Evolutionary conservation across 2,329 filamentous ascomycete genomes (phyloP).

Genomic region (Microsporum ferrugineum): DNA sequence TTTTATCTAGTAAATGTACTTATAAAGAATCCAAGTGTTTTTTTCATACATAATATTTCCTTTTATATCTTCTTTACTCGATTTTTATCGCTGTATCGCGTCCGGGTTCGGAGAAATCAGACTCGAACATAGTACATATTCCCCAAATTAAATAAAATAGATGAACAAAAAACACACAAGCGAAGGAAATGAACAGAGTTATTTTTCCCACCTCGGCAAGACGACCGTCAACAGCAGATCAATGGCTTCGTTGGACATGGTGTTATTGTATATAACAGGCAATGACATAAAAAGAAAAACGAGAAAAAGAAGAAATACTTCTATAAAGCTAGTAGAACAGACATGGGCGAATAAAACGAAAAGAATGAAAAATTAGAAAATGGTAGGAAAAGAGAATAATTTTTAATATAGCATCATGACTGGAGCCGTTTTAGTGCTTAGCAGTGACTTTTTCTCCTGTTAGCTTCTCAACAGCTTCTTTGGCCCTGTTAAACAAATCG

Average conservation of each 20-base stretch:
- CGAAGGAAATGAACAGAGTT: background rate
- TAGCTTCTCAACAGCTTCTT: constrained; percentile 54
- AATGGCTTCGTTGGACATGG: background rate
- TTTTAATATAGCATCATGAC: constrained; percentile 21
- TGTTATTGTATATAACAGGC: background rate
- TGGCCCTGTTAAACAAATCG: constrained; percentile 40
- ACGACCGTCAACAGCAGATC: background rate
- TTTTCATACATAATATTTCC: background rate
- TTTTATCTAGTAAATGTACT: constrained; percentile 6
- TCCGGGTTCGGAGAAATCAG: background rate
- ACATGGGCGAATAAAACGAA: background rate
- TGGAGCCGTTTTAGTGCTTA: constrained; percentile 45
- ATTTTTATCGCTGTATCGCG: background rate
- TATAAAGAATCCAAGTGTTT: constrained; percentile 5
- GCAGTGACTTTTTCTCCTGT: constrained; percentile 53
- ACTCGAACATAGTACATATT: background rate
- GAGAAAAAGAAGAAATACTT: background rate
- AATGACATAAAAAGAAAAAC: background rate
- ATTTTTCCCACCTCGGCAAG: background rate
- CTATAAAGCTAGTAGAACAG: background rate
- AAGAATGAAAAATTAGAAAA: background rate
- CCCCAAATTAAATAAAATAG: background rate
- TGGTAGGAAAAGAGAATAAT: background rate
- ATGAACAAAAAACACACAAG: background rate
- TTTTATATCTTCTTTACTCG: background rate